Conservation (phyloP, 1,139 yeast species). For the Geotrichum europaeum region DNA sequence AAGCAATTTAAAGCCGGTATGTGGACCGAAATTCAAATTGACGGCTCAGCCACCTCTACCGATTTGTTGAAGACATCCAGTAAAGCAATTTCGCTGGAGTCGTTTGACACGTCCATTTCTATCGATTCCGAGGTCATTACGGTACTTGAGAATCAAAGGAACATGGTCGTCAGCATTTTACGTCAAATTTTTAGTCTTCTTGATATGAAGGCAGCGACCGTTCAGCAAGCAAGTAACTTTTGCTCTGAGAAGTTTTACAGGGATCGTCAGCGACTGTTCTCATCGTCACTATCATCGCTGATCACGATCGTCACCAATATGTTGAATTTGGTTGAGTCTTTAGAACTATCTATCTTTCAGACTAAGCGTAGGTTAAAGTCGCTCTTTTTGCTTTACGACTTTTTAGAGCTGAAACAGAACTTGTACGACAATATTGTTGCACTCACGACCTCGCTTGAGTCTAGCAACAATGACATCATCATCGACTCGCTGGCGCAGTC, state of each 20-base stretch:
- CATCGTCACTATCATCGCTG: constrained; percentile 18
- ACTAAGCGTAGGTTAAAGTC: constrained; percentile 31
- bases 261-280: constrained; percentile 21
- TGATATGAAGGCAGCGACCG: constrained; percentile 14
- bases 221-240: constrained; percentile 18
- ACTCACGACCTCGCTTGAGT: constrained; percentile 64
- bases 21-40: constrained; percentile 20
- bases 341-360: constrained; percentile 27
- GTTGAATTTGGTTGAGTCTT: constrained; percentile 23
- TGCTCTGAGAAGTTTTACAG: background rate
- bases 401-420: constrained; percentile 66
- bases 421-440: constrained; percentile 58
- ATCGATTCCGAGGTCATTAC: constrained; percentile 18
- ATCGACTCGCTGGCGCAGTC: constrained; percentile 19
- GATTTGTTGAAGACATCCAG: constrained; percentile 13
- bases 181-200: background rate
- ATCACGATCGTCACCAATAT: background rate
- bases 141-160: constrained; percentile 15
- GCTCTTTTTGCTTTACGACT: constrained; percentile 63
- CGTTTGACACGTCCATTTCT: constrained; percentile 17
- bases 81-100: constrained; percentile 13
- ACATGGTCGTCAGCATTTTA: background rate
- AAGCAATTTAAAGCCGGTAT: constrained; percentile 21
- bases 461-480: constrained; percentile 31
- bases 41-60: background rate